Base-by-base conservation (phyloP, 495 filamentous ascomycete species). In the Penicillium robsamsonii region DNA sequence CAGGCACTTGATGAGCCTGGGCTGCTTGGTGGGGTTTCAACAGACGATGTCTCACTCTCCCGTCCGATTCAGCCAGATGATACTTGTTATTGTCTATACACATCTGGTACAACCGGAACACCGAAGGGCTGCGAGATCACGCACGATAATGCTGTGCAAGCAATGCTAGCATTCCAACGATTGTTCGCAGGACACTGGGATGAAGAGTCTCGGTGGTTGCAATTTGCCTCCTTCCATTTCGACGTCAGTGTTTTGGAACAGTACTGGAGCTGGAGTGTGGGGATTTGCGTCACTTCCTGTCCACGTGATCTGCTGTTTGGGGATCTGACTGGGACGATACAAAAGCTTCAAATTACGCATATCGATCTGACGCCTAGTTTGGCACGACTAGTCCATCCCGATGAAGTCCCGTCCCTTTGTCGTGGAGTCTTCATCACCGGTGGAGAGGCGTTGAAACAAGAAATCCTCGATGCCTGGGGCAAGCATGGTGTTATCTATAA, bases 61-160 rank as follows among this genome's bases (percentile, higher is more conserved):
- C 56, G 66, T 5, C 51, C 61, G 3, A 66, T 72, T 22, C 29
- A 41, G 13, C 86, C 94, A 0, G 91, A 96, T 70, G 94, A 98
- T 64, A 90, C 91, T 18, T 84, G 96, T 20, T 98, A 97, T 81
- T 79, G 97, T 49, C 84, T 98, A 45, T 98, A 97, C 70, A 98
- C 94, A 0, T 97, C 94, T 24, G 94, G 94, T 2, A 97, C 93
- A 0, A 98, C 94, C 1, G 94, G 94, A 29, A 96, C 96, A 75
- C 94, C 94, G 18, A 98, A 98, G 80, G 94, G 94, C 70, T 89
- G 97, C 35, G 91, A 97, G 89, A 68, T 76, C 41, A 76, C 74
- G 24, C 72, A 75, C 53, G 70, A 67, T 10, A 79, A 78, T 52
- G 61, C 66, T 6, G 63, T 69, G 7, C 66, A 69, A 48, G 66